Evolutionary conservation across 805 yeast species (phyloP).

Genomic region (Metschnikowia lachancei): DNA sequence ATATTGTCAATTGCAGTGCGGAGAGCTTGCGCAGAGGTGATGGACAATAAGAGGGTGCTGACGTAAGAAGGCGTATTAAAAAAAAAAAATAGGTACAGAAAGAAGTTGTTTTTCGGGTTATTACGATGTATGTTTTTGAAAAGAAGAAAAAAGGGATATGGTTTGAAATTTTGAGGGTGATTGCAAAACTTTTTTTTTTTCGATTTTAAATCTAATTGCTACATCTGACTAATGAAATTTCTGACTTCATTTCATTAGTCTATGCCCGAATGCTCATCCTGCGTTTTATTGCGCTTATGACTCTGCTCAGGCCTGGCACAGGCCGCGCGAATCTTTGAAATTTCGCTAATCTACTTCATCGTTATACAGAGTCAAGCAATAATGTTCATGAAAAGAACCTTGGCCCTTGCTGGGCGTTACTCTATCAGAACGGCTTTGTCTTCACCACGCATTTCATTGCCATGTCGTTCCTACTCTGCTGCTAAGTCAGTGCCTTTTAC

Average conservation of each 20-base stretch:
- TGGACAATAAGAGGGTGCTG: too few species aligned
- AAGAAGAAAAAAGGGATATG: too few species aligned
- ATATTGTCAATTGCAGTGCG: constrained; percentile 55
- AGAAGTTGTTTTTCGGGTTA: too few species aligned
- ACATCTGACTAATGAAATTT: too few species aligned
- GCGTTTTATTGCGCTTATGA: constrained; percentile 8
- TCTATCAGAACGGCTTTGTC: constrained; percentile 1
- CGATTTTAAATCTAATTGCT: too few species aligned
- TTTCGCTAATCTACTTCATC: background rate
- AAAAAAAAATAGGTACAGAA: too few species aligned
- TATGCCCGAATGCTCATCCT: constrained; percentile 1
- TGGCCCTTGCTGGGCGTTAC: constrained; percentile 4
- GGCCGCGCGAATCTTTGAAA: constrained; percentile 6
- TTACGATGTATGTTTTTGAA: too few species aligned
- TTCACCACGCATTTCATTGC: background rate
- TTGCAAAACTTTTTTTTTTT: too few species aligned
- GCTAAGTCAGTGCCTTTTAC: constrained; percentile 51
- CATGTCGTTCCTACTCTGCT: constrained; percentile 24
- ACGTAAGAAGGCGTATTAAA: too few species aligned
- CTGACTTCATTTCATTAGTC: too few species aligned
- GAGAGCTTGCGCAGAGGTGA: constrained; percentile 41
- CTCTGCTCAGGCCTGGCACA: constrained; percentile 8
- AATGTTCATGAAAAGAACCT: constrained; percentile 1
- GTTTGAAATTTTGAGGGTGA: too few species aligned
- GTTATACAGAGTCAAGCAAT: background rate